These are phyloP conservation scores for Cercospora nicotianae DNA, from an alignment of 2,329 filamentous ascomycete species.

Conservation along the genomic window DNA sequence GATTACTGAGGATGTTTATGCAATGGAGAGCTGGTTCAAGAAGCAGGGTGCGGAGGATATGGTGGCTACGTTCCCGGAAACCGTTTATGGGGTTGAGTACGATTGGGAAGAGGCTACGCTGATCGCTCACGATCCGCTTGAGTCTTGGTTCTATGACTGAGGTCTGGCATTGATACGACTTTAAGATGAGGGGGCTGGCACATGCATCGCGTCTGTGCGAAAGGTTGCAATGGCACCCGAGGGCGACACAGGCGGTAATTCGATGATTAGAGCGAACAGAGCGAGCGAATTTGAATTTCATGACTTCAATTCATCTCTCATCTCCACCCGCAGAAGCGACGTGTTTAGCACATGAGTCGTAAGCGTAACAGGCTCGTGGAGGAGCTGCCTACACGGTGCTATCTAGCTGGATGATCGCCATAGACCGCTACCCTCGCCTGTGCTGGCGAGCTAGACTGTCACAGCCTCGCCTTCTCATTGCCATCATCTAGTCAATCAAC, in stretches of 20 bases:
- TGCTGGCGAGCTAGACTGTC: neutral
- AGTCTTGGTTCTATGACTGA: neutral
- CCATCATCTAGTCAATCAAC: constrained; percentile 62
- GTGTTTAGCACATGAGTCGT: neutral
- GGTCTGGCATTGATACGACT: neutral
- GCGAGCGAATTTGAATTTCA: neutral
- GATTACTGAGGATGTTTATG: constrained; percentile 48
- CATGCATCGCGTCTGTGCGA: neutral
- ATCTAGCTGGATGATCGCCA: neutral
- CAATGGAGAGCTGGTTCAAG: constrained; percentile 49
- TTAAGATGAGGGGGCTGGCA: neutral
- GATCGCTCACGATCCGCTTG: neutral
- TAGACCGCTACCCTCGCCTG: neutral
- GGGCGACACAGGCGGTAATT: neutral
- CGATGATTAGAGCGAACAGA: neutral
- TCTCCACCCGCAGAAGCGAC: neutral
- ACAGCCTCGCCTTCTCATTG: constrained; percentile 7
- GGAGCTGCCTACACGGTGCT: neutral
- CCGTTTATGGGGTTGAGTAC: constrained; percentile 56
- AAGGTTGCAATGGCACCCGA: neutral
- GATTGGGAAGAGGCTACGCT: constrained; percentile 48
- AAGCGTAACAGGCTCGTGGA: neutral
- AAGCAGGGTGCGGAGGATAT: constrained; percentile 45
- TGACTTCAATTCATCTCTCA: neutral
- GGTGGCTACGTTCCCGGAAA: constrained; percentile 46